phyloP scores from a whole-genome alignment of 1,139 yeast genomes.

The Yamadazyma oceani region DNA sequence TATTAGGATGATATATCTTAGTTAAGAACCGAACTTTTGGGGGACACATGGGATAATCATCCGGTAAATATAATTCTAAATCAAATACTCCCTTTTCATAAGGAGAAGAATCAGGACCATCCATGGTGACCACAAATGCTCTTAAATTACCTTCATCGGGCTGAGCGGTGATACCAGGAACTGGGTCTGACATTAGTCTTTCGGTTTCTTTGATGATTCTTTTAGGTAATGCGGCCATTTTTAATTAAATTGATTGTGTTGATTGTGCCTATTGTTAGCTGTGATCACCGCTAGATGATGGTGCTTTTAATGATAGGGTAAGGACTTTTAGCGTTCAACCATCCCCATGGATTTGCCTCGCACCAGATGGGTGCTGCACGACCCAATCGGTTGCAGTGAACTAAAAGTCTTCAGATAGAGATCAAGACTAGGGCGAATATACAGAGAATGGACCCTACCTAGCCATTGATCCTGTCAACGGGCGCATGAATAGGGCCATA shows the following conservation, averaged over 20 bases:
- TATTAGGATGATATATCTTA: conserved; percentile 93
- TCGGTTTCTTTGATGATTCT: conserved; percentile 95
- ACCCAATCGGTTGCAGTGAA: too few relatives aligned
- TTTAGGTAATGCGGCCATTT: conserved; percentile 72
- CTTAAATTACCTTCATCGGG: conserved; percentile 94
- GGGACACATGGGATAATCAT: conserved; percentile 91
- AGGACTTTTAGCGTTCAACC: too few relatives aligned
- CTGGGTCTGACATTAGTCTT: conserved; percentile 88
- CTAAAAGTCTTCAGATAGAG: too few relatives aligned
- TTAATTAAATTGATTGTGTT: not conserved
- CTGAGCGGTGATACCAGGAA: conserved; percentile 89
- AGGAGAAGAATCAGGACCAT: conserved; percentile 87
- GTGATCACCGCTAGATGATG: too few relatives aligned
- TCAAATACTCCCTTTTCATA: conserved; percentile 77
- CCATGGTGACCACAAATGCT: conserved; percentile 79
- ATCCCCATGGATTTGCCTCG: too few relatives aligned
- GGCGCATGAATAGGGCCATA: too few relatives aligned
- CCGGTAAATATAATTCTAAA: conserved; percentile 78
- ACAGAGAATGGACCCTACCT: too few relatives aligned
- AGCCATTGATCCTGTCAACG: too few relatives aligned
- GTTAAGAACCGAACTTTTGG: conserved; percentile 93
- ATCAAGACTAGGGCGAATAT: too few relatives aligned
- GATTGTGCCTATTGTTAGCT: too few relatives aligned
- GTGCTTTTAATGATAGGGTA: too few relatives aligned
- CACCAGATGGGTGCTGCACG: too few relatives aligned